phyloP scores from a whole-genome alignment of 2,329 filamentous ascomycete genomes.

The Claviceps citrina region DNA sequence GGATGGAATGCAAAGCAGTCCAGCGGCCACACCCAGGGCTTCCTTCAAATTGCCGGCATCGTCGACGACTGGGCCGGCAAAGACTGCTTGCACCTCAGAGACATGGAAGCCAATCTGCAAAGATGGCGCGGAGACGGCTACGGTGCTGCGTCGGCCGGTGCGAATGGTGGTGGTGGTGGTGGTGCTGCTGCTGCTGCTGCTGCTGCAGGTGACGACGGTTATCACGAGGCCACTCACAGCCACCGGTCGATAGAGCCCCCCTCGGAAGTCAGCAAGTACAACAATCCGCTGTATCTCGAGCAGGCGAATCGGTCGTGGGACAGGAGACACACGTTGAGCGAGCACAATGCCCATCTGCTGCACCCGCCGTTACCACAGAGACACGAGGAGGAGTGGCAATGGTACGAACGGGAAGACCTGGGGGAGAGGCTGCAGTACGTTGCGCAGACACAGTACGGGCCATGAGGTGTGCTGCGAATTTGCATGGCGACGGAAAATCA shows the following conservation, averaged over 20 bases:
- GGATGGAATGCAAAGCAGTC: slow-evolving; percentile 39
- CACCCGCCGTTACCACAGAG: neutral
- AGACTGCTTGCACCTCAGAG: slow-evolving; percentile 37
- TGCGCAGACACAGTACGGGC: slow-evolving; percentile 18
- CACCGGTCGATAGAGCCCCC: slow-evolving; percentile 6
- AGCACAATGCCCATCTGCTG: neutral
- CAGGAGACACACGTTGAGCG: neutral
- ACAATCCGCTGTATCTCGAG: neutral
- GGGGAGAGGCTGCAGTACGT: slow-evolving; percentile 12
- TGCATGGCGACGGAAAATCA: too few species aligned
- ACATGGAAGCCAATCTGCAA: slow-evolving; percentile 47
- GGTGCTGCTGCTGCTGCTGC: neutral
- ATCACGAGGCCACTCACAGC: slow-evolving; percentile 4
- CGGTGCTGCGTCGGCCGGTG: neutral
- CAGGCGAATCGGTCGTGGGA: slow-evolving; percentile 1
- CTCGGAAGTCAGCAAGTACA: slow-evolving; percentile 2
- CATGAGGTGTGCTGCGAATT: slow-evolving; percentile 4
- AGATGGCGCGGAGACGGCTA: slow-evolving; percentile 27
- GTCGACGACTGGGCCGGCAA: slow-evolving; percentile 47
- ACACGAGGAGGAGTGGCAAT: slow-evolving; percentile 17
- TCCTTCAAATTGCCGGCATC: slow-evolving; percentile 40
- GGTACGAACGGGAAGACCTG: slow-evolving; percentile 21
- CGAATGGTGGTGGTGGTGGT: too few species aligned
- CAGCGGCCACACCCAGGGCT: slow-evolving; percentile 46
- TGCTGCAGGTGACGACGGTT: neutral